Evolutionary conservation across 768 basidiomycete genomes (phyloP), one percentile per base, ranked within the genome.

Genomic region (Hemileccinum impolitum): DNA sequence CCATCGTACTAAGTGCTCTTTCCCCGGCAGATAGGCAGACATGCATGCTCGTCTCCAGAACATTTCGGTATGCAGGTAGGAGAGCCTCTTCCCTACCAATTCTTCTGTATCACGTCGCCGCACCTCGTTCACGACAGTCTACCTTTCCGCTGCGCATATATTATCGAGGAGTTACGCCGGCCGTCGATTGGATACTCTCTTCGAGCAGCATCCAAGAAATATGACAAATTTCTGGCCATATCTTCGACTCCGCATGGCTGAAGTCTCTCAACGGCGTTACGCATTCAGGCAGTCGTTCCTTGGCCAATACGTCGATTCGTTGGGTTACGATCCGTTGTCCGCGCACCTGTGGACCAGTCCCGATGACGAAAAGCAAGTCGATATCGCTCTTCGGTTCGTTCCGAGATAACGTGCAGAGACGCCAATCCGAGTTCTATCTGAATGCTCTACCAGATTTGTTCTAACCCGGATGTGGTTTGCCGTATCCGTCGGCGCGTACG

Each of bases 191-290:
- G 65, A 68, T 15, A 31, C 53, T 1, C 44, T 81, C 7, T 51
- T 79, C 41, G 50, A 65, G 39, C 60, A 63, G 11, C 67, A 78
- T 55, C 64, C 76, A 14, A 64, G 50, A 18, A 73, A 70, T 15
- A 81, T 75, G 66, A 79, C 75, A 1, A 81, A 89, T 54, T 70
- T 84, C 60, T 90, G 88, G 88, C 85, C 87, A 7, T 89, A 89
- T 61, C 72, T 88, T 30, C 65, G 64, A 23, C 58, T 69, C 18
- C 78, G 87, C n/a, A 57, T 70, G 49, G 52, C 57, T 12, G 84
- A 87, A 61, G 56, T 62, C 1, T 35, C 50, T 0, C 49, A 46
- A 15, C 71, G 78, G 35, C 73, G 67, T 45, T 47, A 48, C 4
- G 54, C 57, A n/a, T 85, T 79, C 58, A 54, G 65, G 9, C 48